Conservation (phyloP, 2,329 filamentous ascomycete genomes). For the Monilinia fructicola region DNA sequence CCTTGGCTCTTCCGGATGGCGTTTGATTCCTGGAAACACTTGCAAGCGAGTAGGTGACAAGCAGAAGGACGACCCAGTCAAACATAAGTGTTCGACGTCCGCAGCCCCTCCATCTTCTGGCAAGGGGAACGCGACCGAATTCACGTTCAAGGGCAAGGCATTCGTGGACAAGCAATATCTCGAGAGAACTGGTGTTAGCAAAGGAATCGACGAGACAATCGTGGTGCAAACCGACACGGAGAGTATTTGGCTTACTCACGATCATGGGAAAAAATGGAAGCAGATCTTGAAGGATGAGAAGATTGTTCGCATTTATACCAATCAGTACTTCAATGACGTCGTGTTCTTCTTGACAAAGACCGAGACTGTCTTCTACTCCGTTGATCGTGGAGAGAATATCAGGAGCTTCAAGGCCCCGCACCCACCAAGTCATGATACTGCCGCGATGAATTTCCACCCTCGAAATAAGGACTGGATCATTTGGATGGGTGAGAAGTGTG, state of each 20-base stretch:
- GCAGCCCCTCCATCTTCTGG: slow-evolving; percentile 57
- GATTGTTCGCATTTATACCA: slow-evolving; percentile 70
- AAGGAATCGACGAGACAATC: slow-evolving; percentile 69
- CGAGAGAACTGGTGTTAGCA: slow-evolving; percentile 67
- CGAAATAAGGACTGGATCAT: slow-evolving; percentile 86
- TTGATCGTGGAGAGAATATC: slow-evolving; percentile 73
- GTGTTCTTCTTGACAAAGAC: slow-evolving; percentile 79
- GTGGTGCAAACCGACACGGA: slow-evolving; percentile 50
- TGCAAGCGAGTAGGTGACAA: slow-evolving; percentile 62
- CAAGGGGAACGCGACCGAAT: slow-evolving; percentile 61
- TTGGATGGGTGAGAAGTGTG: slow-evolving; percentile 77
- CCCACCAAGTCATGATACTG: slow-evolving; percentile 44
- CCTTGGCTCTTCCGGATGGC: slow-evolving; percentile 84
- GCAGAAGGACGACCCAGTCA: slow-evolving; percentile 69
- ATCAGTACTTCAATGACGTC: slow-evolving; percentile 77
- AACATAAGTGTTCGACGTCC: slow-evolving; percentile 72
- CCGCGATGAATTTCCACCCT: slow-evolving; percentile 75
- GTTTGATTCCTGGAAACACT: slow-evolving; percentile 81
- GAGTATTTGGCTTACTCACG: slow-evolving; percentile 68
- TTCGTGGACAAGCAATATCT: slow-evolving; percentile 68
- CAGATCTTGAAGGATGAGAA: slow-evolving; percentile 67
- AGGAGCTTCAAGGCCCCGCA: slow-evolving; percentile 71
- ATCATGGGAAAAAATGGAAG: slow-evolving; percentile 89
- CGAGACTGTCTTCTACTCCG: slow-evolving; percentile 72
- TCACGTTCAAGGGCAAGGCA: slow-evolving; percentile 59